Percentiles rank a stretch among this genome's conserved stretches.
These are phyloP conservation scores for Orychophragmus violaceus DNA, from an alignment of 345 rosid species.

Conservation along the genomic window DNA sequence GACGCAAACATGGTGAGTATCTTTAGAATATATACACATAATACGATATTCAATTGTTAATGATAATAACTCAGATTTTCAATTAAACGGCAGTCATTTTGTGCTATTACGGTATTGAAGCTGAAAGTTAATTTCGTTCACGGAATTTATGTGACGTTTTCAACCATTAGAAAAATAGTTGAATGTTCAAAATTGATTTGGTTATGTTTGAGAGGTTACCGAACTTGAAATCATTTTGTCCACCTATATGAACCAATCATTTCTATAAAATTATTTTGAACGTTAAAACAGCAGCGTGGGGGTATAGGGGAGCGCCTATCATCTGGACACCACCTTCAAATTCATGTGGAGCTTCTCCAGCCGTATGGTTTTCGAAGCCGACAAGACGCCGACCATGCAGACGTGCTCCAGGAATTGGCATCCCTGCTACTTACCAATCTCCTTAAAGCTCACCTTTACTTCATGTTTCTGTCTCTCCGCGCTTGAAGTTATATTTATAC, in stretches of 20 bases:
- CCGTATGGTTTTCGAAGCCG: neutral
- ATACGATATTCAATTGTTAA: neutral
- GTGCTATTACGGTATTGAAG: neutral
- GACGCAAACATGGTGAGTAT: conserved; percentile 16
- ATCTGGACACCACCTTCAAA: neutral
- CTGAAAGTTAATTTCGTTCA: neutral
- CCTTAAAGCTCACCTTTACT: neutral
- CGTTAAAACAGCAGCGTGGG: neutral
- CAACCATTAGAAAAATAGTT: neutral
- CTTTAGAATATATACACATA: neutral
- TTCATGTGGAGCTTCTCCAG: neutral
- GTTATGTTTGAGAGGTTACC: neutral
- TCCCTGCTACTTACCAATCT: neutral
- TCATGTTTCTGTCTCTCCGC: neutral
- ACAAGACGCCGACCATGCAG: neutral
- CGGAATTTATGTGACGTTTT: neutral
- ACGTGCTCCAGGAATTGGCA: neutral
- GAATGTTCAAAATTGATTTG: neutral
- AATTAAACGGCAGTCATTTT: neutral
- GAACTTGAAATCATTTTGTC: neutral
- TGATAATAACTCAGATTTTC: neutral
- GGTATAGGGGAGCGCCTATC: neutral
- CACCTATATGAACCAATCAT: neutral
- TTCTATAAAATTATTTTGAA: neutral
- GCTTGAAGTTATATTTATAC: neutral